Evolutionary conservation across 2,329 filamentous ascomycete genomes (phyloP).

Genomic region (Cytospora piceicola): DNA sequence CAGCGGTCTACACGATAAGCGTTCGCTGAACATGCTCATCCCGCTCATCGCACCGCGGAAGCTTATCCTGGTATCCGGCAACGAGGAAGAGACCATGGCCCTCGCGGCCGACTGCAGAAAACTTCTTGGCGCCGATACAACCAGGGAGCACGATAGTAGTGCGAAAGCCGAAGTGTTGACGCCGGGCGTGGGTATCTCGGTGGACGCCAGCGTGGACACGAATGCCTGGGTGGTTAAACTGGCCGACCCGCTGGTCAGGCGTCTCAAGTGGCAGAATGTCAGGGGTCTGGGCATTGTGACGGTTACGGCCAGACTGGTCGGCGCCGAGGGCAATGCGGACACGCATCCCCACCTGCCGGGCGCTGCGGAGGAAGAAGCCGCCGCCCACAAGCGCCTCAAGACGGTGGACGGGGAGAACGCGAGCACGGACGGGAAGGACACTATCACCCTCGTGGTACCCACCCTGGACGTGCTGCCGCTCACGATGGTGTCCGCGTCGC

Average conservation of each 20-base stretch:
- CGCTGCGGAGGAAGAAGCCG: conserved; percentile 52
- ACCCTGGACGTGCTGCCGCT: conserved; percentile 59
- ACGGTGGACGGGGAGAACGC: conserved; percentile 37
- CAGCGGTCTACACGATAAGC: conserved; percentile 87
- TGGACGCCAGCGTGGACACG: conserved; percentile 95
- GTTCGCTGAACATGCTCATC: conserved; percentile 91
- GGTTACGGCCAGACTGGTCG: conserved; percentile 72
- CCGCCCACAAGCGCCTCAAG: conserved; percentile 54
- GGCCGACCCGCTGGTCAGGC: conserved; percentile 80
- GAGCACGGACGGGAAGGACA: conserved; percentile 30
- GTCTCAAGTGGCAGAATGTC: conserved; percentile 93
- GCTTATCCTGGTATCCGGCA: conserved; percentile 87
- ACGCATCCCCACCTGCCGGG: conserved; percentile 33
- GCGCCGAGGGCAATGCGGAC: conserved; percentile 46
- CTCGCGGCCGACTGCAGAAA: conserved; percentile 81
- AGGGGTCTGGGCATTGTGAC: conserved; percentile 88
- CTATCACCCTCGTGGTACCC: conserved; percentile 44
- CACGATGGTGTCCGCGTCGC: conserved; percentile 70
- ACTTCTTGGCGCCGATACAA: conserved; percentile 54
- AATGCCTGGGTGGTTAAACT: conserved; percentile 97
- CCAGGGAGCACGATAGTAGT: conserved; percentile 41
- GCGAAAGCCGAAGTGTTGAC: conserved; percentile 76
- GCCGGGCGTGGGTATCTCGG: conserved; percentile 69
- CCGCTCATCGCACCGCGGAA: conserved; percentile 93
- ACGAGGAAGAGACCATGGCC: conserved; percentile 73